Evolutionary conservation across 768 basidiomycete genomes (phyloP), one percentile per base, ranked within the genome.

Genomic region (Calocybe gangraenosa): DNA sequence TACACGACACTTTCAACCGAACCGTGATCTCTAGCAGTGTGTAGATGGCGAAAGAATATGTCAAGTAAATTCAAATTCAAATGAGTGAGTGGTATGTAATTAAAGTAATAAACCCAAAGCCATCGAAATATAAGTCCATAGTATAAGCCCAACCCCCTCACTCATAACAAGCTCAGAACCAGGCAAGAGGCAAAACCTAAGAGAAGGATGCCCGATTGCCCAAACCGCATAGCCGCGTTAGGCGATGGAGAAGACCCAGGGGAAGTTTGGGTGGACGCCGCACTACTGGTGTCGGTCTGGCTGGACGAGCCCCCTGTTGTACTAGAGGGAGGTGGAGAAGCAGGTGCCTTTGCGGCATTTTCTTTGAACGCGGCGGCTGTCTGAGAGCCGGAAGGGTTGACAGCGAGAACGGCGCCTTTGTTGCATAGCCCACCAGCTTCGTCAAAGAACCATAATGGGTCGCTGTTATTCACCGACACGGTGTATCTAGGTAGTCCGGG

Each of bases 361-460:
- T 55, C 62, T 42, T 61, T 65, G 53, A 70, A 70, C 2, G 48
- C 56, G 10, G 61, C 60, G 35, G 64, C 62, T 15, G 62, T 65
- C 50, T 69, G 65, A 9, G 53, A 49, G 7, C 32, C 20, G 3
- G 65, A 54, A 8, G 69, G 68, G 45, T 70, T 70, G 21, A 67
- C 61, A 18, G 69, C 59, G n/a, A 70, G 56, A 11, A 70, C 63
- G 3, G 61, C 68, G 10, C 68, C 70, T 50, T 65, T 52, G 23
- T 56, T 52, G 51, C 67, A 70, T n/a, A 58, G 50, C 15, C 69
- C 67, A 37, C 65, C 63, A 13, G 69, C 70, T 55, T 67, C 55
- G 45, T 70, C 69, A 45, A 66, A 70, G 57, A 69, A 65, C 70
- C 69, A 69, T 31, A 64, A 51, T 2, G 69, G 62, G 18, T 65